These are phyloP conservation scores for Plasmodium coatneyi DNA, from an alignment of 169 alveolate species.

Conservation along the genomic window DNA sequence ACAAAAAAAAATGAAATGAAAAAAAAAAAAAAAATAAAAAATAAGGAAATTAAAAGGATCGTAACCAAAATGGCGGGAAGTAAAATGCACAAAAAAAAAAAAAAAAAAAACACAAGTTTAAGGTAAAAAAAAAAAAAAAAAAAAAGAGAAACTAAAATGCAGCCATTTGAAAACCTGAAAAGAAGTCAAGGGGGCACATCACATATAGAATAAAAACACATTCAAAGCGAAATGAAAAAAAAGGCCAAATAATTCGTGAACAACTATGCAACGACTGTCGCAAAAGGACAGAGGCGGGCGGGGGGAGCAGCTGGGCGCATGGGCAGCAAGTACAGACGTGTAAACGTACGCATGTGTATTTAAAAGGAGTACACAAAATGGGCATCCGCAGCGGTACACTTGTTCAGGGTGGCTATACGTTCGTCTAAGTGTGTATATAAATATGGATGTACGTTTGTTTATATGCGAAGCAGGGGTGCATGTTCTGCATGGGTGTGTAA, in stretches of 20 bases:
- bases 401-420: not conserved
- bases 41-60: not conserved
- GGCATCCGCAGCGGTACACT: not conserved
- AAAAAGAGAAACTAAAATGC: not conserved
- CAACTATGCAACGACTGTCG: slow-evolving; percentile 3
- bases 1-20: not conserved
- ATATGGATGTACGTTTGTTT: not conserved
- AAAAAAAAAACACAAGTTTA: too few species aligned
- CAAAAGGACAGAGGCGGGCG: not conserved
- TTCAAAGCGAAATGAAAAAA: not conserved
- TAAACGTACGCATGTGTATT: slow-evolving; percentile 2
- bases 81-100: not conserved
- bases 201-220: not conserved
- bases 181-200: not conserved
- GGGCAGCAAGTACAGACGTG: not conserved
- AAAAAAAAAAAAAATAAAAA: not conserved
- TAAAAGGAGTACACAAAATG: not conserved
- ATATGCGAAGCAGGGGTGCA: not conserved
- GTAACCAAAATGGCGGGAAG: not conserved
- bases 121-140: too few species aligned
- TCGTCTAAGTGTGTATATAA: not conserved
- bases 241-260: slow-evolving; percentile 7
- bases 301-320: not conserved
- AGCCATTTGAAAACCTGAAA: slow-evolving; percentile 3
- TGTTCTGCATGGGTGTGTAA: not conserved